phyloP scores from a whole-genome alignment of 352 stramenopile genomes.

The Globisporangium emineosum region DNA sequence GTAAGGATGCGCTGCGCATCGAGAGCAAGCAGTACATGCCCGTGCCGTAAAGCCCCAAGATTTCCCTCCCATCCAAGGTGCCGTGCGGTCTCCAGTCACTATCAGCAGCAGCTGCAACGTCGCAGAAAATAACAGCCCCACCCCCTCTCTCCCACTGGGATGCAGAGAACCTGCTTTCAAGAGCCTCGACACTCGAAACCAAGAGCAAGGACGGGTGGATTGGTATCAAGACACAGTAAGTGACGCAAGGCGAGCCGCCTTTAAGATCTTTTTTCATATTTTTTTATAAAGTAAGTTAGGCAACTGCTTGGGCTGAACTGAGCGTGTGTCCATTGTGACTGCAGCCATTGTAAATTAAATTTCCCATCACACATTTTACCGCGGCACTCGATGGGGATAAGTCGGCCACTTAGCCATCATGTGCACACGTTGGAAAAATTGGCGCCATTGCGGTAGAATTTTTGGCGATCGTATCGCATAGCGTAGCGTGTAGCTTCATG shows the following conservation, averaged over 20 bases:
- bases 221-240: not conserved
- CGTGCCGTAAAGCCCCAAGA: constrained; percentile 22
- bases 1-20: constrained; percentile 58
- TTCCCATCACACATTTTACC: not conserved
- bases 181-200: not conserved
- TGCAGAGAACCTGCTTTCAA: not conserved
- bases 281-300: constrained; percentile 8
- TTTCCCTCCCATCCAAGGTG: not conserved
- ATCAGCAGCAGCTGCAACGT: not conserved
- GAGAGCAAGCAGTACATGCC: constrained; percentile 70
- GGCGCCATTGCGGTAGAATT: not conserved
- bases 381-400: not conserved
- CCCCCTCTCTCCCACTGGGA: not conserved
- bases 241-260: not conserved
- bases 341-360: constrained; percentile 3
- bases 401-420: not conserved
- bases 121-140: not conserved
- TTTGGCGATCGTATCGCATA: constrained; percentile 6
- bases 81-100: not conserved
- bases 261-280: not conserved
- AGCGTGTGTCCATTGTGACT: not conserved
- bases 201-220: not conserved
- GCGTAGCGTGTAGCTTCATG: not conserved
- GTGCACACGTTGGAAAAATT: not conserved
- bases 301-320: not conserved